Conservation (phyloP, 2,329 filamentous ascomycete species). For the Colletotrichum tanaceti region DNA sequence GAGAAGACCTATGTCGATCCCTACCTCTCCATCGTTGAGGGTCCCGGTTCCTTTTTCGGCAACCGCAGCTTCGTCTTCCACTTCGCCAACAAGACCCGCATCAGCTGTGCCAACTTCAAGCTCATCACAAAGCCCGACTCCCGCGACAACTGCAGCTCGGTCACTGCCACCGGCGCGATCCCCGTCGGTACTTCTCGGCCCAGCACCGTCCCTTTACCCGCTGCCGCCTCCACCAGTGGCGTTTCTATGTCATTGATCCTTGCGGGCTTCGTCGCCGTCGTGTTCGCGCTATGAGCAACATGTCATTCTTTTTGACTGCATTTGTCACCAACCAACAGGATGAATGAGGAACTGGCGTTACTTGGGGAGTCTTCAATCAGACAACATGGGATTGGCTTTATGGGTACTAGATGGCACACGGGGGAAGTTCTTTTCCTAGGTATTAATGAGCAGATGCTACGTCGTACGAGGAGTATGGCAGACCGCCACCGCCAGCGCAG, state of each 20-base stretch:
- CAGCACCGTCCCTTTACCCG: conserved; percentile 27
- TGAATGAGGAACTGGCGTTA: not conserved
- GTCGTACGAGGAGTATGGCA: conserved; percentile 19
- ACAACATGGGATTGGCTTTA: conserved; percentile 7
- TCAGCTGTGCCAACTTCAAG: conserved; percentile 73
- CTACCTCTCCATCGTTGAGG: conserved; percentile 66
- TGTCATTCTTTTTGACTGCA: too few species aligned
- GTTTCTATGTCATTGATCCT: conserved; percentile 30
- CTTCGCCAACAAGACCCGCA: conserved; percentile 71
- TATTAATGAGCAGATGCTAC: conserved; percentile 15
- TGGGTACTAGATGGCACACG: not conserved
- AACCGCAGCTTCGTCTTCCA: conserved; percentile 74
- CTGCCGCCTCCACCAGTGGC: conserved; percentile 36
- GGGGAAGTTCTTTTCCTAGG: not conserved
- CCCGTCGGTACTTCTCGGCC: conserved; percentile 4
- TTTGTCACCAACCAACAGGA: not conserved
- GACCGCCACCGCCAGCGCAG: not conserved
- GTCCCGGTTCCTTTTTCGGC: conserved; percentile 69
- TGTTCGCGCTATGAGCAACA: conserved; percentile 42
- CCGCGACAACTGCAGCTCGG: conserved; percentile 34
- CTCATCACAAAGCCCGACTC: conserved; percentile 43
- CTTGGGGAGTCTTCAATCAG: not conserved
- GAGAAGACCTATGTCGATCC: conserved; percentile 64
- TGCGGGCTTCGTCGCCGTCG: conserved; percentile 42
- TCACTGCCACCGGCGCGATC: conserved; percentile 1